Base-by-base conservation (phyloP, 805 yeast genomes). In the Suhomyces faveliae region DNA sequence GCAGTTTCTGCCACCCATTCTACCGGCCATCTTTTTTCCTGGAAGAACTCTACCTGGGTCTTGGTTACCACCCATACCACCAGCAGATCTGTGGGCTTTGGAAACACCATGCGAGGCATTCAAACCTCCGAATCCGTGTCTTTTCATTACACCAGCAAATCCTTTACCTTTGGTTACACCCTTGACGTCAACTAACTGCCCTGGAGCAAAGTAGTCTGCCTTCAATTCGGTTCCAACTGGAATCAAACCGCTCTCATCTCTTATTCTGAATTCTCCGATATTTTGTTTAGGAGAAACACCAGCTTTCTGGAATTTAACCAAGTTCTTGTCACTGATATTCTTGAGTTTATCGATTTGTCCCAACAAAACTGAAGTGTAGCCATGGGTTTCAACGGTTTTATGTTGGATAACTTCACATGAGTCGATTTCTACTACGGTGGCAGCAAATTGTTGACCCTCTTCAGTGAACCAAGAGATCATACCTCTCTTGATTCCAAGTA, bases 11-110 rank as follows among this genome's bases (percentile, higher is more conserved):
- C 81, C 84, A 56, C 99, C 99, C 94, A 91, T 85, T 67, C 88
- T 87, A 55, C 99, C 99, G 30, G 98, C 96, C 99, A 94, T 92
- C 71, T 90, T 92, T 73, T 89, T 91, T 20, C 97, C 98, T 12
- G 97, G 98, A 52, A 90, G 74, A 45, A 90, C 89, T 74, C 99
- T 87, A 61, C 96, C 97, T 11, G 99, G 99, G 52, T 89, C 86
- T 56, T 94, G 96, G 62, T 88, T 87, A 67, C 85, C 89, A 81
- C 99, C 99, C 59, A 87, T 90, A 25, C 97, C 91, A 79, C 99
- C 99, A 60, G 96, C 96, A 49, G 90, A 84, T 78, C 99, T 86
- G 67, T 94, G 98, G 30, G 92, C 85, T 43, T 80, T 74, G 23
- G 99, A 89, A 21, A 88, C 91, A 86, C 99, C 99, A 68, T 94